Conservation (phyloP, 352 stramenopile species). For the Globisporangium parvum region DNA sequence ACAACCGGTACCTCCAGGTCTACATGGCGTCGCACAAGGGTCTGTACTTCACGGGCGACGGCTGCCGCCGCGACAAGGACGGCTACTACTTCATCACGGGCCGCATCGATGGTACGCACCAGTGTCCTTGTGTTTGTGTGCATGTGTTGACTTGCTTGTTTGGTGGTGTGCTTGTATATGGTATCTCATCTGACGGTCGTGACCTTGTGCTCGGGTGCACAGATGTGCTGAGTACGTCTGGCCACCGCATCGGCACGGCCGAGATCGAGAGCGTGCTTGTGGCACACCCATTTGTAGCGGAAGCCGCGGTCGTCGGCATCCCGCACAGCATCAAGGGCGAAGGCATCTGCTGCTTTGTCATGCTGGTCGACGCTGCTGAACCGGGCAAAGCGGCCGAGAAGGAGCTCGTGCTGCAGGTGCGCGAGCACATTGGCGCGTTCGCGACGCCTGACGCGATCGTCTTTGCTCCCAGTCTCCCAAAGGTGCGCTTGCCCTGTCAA, state of each 20-base stretch:
- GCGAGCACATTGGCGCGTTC: constrained; percentile 94
- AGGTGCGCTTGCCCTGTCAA: constrained; percentile 25
- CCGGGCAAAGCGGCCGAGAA: constrained; percentile 52
- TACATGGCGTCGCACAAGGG: constrained; percentile 96
- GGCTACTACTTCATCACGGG: constrained; percentile 99
- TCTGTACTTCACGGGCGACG: constrained; percentile 96
- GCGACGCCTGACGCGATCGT: constrained; percentile 95
- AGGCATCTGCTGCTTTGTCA: constrained; percentile 94
- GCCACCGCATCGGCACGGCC: constrained; percentile 87
- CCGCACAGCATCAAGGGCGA: constrained; percentile 97
- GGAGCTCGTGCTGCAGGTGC: constrained; percentile 80
- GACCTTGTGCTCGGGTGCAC: neutral
- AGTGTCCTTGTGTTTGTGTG: too few relatives aligned
- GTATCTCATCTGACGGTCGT: neutral
- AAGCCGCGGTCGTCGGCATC: constrained; percentile 93
- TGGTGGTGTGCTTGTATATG: neutral
- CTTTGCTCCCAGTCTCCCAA: constrained; percentile 88
- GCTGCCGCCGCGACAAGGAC: constrained; percentile 86
- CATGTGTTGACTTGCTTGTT: too few relatives aligned
- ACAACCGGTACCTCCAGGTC: constrained; percentile 93
- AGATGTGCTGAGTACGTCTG: constrained; percentile 95
- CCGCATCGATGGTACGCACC: constrained; percentile 84
- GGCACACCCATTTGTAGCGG: constrained; percentile 87
- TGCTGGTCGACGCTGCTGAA: constrained; percentile 80
- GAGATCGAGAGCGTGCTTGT: constrained; percentile 90